These are phyloP conservation scores for Trichoderma atrobrunneum DNA, from an alignment of 2,329 filamentous ascomycete genomes.

Conservation along the genomic window DNA sequence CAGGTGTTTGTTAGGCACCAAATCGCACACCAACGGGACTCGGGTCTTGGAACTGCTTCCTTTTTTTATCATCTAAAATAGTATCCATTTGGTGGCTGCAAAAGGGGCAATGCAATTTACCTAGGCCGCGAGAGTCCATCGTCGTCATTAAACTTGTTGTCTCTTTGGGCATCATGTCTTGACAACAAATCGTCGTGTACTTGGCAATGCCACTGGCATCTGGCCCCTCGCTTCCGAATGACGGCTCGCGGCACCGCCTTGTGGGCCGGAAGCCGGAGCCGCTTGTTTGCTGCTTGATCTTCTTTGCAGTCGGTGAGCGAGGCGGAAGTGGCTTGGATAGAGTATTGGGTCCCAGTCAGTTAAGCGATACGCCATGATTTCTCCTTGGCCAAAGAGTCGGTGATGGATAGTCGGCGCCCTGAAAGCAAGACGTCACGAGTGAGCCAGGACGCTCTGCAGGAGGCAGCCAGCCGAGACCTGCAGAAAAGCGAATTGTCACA, in stretches of 20 bases:
- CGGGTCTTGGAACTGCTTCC: neutral
- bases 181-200: neutral
- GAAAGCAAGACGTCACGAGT: neutral
- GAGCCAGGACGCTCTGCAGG: neutral
- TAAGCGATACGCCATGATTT: neutral
- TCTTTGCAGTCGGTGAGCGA: neutral
- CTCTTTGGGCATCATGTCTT: neutral
- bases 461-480: slow-evolving; percentile 5
- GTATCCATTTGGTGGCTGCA: neutral
- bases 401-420: neutral
- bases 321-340: neutral
- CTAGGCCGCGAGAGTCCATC: neutral
- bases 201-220: neutral
- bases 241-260: neutral
- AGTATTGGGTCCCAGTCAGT: neutral
- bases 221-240: neutral
- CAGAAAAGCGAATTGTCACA: neutral
- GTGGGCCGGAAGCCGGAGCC: neutral
- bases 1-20: slow-evolving; percentile 7
- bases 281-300: neutral
- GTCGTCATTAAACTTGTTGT: neutral
- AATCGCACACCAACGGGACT: neutral
- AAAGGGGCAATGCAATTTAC: neutral
- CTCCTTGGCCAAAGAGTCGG: neutral
- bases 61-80: neutral